phyloP scores from a whole-genome alignment of 257 asterid species.

The Lithospermum erythrorhizon region DNA sequence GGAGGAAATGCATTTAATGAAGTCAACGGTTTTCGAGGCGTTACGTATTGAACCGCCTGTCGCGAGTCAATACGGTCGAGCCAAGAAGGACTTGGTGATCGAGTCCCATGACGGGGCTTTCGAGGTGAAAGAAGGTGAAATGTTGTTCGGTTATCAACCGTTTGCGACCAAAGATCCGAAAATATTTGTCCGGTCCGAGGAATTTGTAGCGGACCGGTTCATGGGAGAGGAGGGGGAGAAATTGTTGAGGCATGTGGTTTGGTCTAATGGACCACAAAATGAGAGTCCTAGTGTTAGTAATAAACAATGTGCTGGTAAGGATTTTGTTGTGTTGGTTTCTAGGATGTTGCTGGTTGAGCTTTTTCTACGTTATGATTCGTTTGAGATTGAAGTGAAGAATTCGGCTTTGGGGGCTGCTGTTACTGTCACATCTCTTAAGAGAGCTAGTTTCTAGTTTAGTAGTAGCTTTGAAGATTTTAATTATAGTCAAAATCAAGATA shows the following conservation, averaged over 20 bases:
- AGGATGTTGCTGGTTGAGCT: constrained; percentile 83
- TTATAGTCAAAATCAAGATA: too few relatives aligned
- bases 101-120: too few relatives aligned
- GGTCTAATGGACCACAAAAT: constrained; percentile 82
- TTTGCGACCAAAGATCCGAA: too few relatives aligned
- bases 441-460: constrained; percentile 31
- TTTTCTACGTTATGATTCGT: constrained; percentile 70
- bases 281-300: constrained; percentile 27
- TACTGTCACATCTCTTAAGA: constrained; percentile 18
- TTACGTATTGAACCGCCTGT: too few relatives aligned
- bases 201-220: constrained; percentile 58
- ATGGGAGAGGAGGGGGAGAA: constrained; percentile 57
- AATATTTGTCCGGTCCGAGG: constrained; percentile 40
- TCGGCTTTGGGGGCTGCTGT: constrained; percentile 63
- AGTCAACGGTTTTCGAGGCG: too few relatives aligned
- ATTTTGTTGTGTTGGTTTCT: constrained; percentile 61
- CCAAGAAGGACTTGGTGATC: too few relatives aligned
- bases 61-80: too few relatives aligned
- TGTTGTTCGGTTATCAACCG: too few relatives aligned
- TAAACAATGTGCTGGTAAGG: constrained; percentile 28
- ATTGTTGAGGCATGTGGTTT: constrained; percentile 53
- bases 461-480: too few relatives aligned
- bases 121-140: too few relatives aligned
- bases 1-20: too few relatives aligned
- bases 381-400: constrained; percentile 42